Evolutionary conservation across 75 land plant species (phyloP).

Genomic region (Picea glauca): DNA sequence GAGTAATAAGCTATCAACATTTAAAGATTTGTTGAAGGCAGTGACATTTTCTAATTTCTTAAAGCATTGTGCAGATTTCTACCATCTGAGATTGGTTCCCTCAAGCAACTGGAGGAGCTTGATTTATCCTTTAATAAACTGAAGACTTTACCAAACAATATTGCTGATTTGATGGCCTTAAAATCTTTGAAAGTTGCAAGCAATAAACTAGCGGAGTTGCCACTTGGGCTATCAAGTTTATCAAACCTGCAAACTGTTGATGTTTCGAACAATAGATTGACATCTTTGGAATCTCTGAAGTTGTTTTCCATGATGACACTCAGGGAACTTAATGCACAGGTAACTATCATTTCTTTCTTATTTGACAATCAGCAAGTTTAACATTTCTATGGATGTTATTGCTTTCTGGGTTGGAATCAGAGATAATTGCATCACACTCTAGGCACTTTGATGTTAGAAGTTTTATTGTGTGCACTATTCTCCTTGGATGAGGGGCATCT

Average conservation of each 20-base stretch:
- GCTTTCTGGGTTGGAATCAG: background rate
- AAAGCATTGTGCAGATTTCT: constrained; percentile 57
- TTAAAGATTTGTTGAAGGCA: constrained; percentile 4
- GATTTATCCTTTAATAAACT: constrained; percentile 95
- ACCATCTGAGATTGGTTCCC: constrained; percentile 80
- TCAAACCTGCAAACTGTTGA: constrained; percentile 65
- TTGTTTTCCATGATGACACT: constrained; percentile 68
- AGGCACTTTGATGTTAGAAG: background rate
- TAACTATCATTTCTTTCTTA: constrained; percentile 11
- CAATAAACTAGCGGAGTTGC: constrained; percentile 83
- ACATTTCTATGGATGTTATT: background rate
- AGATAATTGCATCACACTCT: background rate
- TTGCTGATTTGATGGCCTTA: constrained; percentile 54
- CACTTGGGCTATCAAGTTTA: constrained; percentile 47
- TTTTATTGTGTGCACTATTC: too few relatives aligned
- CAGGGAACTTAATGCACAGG: constrained; percentile 76
- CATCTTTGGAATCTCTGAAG: constrained; percentile 64
- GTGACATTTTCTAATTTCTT: constrained; percentile 11
- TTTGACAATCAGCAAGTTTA: constrained; percentile 3
- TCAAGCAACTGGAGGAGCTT: constrained; percentile 67
- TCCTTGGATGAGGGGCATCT: too few relatives aligned
- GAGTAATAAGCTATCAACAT: background rate
- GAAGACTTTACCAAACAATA: constrained; percentile 66
- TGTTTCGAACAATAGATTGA: constrained; percentile 77
- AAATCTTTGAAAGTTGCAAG: constrained; percentile 63